Evolutionary conservation across 2,329 filamentous ascomycete genomes (phyloP), one percentile per base, ranked within the genome.

Genomic region (Paecilomyces niveus): DNA sequence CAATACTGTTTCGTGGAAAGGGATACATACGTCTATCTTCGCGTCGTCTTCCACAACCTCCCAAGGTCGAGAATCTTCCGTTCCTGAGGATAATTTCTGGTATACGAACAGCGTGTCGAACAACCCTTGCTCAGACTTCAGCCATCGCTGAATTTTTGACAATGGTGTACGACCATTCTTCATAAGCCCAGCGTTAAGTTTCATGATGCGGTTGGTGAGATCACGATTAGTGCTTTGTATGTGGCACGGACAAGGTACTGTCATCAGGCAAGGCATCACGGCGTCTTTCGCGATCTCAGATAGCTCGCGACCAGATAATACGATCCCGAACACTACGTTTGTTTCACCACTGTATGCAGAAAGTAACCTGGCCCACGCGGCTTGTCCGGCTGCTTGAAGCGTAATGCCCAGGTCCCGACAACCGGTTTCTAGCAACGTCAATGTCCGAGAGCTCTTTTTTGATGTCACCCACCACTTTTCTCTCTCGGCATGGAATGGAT

Each of bases 61-160:
- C 88, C 89, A 95, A 0, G 80, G 74, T 3, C 68, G 51, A 1
- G 70, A 58, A 15, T 64, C 56, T 1, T 64, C 60, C 54, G 35
- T 59, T 57, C 35, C 18, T 15, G 57, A 56, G 55, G 74, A 63
- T 59, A 78, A 67, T 63, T 89, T 90, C 67, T 96, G 92, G 67
- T 92, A 93, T 0, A 90, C 88, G 59, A 97, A 85, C 1, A 97
- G 79, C 0, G 91, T 93, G 67, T 97, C 92, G 64, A 97, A 96
- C 0, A 94, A 78, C 0, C 82, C 77, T 6, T 83, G 81, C 24
- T 87, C 84, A 0, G 86, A 78, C 59, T 84, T 80, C 0, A 90
- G 80, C 81, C 87, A 88, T 54, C 82, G 85, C 65, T 95, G 90
- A 9, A 96, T 87, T 31, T 85, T 83, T 2, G 82, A 79, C 6